Base-by-base conservation (phyloP, 495 filamentous ascomycete species). In the Jackrogersella minutella region DNA sequence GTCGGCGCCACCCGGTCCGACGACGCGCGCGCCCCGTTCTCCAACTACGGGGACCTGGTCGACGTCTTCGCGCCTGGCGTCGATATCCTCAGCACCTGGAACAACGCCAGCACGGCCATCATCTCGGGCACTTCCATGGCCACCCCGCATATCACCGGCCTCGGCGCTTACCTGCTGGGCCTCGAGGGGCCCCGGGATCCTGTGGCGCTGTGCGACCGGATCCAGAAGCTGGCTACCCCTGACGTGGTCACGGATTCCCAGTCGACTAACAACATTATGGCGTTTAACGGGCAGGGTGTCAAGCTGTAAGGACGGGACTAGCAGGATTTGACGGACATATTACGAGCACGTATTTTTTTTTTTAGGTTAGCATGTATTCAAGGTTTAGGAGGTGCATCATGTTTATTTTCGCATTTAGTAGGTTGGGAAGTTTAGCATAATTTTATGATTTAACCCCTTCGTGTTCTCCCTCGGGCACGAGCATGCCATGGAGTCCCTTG, bases 401-500 rank as follows among this genome's bases (percentile, higher is more conserved):
- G 11, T 10, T 9, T 51, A 58, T 43, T 49, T n/a, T 56, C 33
- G 52, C 53, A 62, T 62, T 58, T 46, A n/a, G 33, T 17, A 5
- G 33, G n/a, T 31, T 28, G 46, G 17, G 17, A 22, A 9, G 21
- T 26, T 26, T 50, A 41, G 47, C 47, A 43, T 61, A 47, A 16
- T 22, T 33, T 63, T 22, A 59, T 40, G 21, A 59, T 17, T 43
- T 51, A 8, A 46, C 24, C 22, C 26, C 51, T 10, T 62, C 54
- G 26, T 73, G 56, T 51, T 73, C 71, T 16, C 71, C 71, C 50
- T 69, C 68, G 33, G 71, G 71, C 11, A 73, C 64, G 17, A 62
- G 50, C 78, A 93, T 82, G 1, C 90, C 90, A 72, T 93, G 91
- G 70, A 84, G 75, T 0, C 90, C 90, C 21, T 70, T 79, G 65